Percentiles rank a stretch among this genome's conserved stretches.
These are phyloP conservation scores for Mucor plumbeus DNA, from an alignment of 371 early-diverging fungal genomes.

Conservation along the genomic window DNA sequence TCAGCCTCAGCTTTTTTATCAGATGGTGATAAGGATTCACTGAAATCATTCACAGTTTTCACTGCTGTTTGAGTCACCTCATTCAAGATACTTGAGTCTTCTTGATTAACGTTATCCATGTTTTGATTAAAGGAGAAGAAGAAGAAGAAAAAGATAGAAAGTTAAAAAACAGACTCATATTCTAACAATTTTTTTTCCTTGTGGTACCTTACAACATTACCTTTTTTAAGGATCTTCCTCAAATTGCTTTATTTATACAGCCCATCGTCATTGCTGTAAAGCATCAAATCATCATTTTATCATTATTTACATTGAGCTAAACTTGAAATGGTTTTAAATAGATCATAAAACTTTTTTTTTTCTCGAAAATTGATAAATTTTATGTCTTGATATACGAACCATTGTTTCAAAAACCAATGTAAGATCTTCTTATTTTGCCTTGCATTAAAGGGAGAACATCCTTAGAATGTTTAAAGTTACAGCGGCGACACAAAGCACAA, in stretches of 20 bases:
- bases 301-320: neutral
- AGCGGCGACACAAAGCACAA: conserved; percentile 9
- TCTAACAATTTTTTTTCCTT: conserved; percentile 1
- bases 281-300: conserved; percentile 15
- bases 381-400: neutral
- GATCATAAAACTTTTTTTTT: neutral
- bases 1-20: conserved; percentile 29
- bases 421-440: conserved; percentile 1
- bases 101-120: conserved; percentile 13
- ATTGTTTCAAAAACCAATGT: too few species aligned
- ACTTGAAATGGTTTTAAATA: neutral
- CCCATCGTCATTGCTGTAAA: conserved; percentile 11
- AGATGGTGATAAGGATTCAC: conserved; percentile 22
- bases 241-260: neutral
- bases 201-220: neutral
- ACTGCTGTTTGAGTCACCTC: conserved; percentile 20
- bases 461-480: conserved; percentile 4
- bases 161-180: neutral
- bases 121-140: conserved; percentile 9
- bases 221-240: conserved; percentile 11
- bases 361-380: neutral
- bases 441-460: conserved; percentile 1
- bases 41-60: conserved; percentile 13
- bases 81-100: conserved; percentile 10
- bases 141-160: conserved; percentile 14